phyloP scores from a whole-genome alignment of 108 stramenopile genomes.

The Nitzschia sp. region DNA sequence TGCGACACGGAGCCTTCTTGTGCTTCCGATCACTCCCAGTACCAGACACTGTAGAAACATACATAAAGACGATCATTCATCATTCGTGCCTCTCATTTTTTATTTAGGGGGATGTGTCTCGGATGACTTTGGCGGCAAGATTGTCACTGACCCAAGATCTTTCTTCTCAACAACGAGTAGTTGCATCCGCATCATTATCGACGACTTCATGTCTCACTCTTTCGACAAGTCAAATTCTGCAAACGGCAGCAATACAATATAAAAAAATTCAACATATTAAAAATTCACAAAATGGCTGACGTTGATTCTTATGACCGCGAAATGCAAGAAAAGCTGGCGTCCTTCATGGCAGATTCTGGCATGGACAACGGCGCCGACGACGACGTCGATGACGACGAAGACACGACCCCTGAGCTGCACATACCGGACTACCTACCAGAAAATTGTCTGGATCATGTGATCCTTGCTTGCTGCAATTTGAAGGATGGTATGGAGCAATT shows the following conservation, averaged over 20 bases:
- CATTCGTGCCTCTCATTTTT: not conserved
- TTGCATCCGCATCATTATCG: too few species aligned
- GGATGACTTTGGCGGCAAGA: not conserved
- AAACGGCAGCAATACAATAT: too few species aligned
- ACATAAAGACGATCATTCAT: not conserved
- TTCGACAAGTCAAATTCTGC: too few species aligned
- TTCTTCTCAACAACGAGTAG: too few species aligned
- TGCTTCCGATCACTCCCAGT: too few species aligned
- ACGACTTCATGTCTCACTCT: too few species aligned
- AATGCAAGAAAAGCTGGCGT: slow-evolving; percentile 19
- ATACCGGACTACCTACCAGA: slow-evolving; percentile 16
- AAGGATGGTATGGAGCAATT: slow-evolving; percentile 24
- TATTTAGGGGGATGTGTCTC: not conserved
- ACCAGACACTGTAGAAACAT: not conserved
- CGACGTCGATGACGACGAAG: slow-evolving; percentile 20
- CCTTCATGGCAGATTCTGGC: slow-evolving; percentile 21
- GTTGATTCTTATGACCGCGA: slow-evolving; percentile 11
- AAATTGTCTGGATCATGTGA: slow-evolving; percentile 28
- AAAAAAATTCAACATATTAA: too few species aligned
- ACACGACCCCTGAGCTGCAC: slow-evolving; percentile 8
- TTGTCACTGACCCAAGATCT: not conserved
- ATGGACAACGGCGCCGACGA: slow-evolving; percentile 15
- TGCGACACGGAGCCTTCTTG: too few species aligned
- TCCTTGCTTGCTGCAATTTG: slow-evolving; percentile 25
- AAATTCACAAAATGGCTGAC: not conserved